phyloP scores from a whole-genome alignment of 495 filamentous ascomycete species.

The Hypoxylon cercidicola region DNA sequence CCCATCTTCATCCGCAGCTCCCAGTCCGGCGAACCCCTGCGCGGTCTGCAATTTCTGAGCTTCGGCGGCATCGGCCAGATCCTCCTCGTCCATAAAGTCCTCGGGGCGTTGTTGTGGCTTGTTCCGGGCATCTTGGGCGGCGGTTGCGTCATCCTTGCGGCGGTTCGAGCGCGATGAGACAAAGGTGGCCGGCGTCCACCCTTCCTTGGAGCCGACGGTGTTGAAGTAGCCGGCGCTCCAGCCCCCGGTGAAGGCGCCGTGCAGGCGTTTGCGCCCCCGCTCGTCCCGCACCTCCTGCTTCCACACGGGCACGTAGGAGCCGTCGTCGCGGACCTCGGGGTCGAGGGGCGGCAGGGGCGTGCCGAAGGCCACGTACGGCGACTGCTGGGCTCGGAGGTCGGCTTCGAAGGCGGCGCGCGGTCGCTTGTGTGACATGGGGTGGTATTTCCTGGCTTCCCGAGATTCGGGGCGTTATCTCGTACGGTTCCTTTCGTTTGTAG shows the following conservation, averaged over 20 bases:
- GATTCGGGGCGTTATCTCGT: too few species aligned
- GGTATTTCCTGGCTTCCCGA: too few species aligned
- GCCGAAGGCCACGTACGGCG: conserved; percentile 84
- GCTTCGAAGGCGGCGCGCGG: conserved; percentile 80
- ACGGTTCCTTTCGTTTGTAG: not conserved
- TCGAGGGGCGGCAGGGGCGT: conserved; percentile 87
- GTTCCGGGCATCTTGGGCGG: conserved; percentile 50
- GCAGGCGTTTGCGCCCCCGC: conserved; percentile 86
- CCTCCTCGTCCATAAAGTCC: conserved; percentile 99
- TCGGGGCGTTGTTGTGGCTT: conserved; percentile 72
- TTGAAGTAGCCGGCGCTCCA: conserved; percentile 99
- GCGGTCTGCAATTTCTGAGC: conserved; percentile 75
- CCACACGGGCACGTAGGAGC: conserved; percentile 93
- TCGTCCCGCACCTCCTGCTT: conserved; percentile 98
- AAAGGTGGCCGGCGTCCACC: conserved; percentile 92
- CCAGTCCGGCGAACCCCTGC: conserved; percentile 78
- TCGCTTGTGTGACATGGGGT: conserved; percentile 81
- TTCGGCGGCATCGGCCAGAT: conserved; percentile 88
- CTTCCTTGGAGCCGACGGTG: conserved; percentile 97
- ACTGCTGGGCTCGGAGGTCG: conserved; percentile 75
- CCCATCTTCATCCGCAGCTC: conserved; percentile 68
- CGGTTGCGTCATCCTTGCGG: conserved; percentile 69
- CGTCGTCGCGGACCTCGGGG: conserved; percentile 84
- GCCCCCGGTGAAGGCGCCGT: conserved; percentile 96
- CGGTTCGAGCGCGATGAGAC: conserved; percentile 88